phyloP scores from a whole-genome alignment of 352 stramenopile genomes.

The Globisporangium radiosum region DNA sequence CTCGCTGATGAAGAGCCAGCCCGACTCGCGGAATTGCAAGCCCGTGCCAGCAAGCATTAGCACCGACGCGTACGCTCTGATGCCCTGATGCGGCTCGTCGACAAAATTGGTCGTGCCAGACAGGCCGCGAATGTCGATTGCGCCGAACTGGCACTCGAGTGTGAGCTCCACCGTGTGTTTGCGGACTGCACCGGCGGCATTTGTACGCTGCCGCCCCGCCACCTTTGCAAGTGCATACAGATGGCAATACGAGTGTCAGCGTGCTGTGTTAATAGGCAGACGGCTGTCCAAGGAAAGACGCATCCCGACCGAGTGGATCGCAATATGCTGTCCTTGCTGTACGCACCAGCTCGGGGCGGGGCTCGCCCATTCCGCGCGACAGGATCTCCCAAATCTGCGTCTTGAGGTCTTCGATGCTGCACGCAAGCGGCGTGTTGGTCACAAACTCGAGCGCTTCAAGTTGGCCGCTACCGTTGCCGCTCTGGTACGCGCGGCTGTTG shows the following conservation, averaged over 20 bases:
- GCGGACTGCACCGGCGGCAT: not conserved
- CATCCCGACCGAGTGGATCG: too few species aligned
- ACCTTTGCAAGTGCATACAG: not conserved
- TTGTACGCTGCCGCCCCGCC: too few species aligned
- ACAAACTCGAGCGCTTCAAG: slow-evolving; percentile 5
- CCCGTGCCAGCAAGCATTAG: not conserved
- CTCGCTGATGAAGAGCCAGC: slow-evolving; percentile 1
- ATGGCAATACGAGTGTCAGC: too few species aligned
- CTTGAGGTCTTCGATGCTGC: not conserved
- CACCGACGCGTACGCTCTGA: slow-evolving; percentile 1
- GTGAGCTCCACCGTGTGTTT: not conserved
- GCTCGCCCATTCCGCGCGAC: not conserved
- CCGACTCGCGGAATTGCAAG: not conserved
- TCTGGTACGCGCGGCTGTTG: slow-evolving; percentile 9
- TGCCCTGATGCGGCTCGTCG: not conserved
- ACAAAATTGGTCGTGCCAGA: slow-evolving; percentile 1
- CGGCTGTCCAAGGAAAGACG: too few species aligned
- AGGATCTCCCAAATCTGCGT: not conserved
- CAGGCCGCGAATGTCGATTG: not conserved
- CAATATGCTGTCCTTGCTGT: too few species aligned
- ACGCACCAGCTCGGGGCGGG: too few species aligned
- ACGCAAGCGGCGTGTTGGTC: slow-evolving; percentile 3
- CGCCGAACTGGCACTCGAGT: slow-evolving; percentile 4
- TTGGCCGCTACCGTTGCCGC: not conserved
- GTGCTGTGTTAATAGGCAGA: too few species aligned